Evolutionary conservation across 768 basidiomycete genomes (phyloP), one percentile per base, ranked within the genome.

Genomic region (Pseudohyphozyma bogoriensis): DNA sequence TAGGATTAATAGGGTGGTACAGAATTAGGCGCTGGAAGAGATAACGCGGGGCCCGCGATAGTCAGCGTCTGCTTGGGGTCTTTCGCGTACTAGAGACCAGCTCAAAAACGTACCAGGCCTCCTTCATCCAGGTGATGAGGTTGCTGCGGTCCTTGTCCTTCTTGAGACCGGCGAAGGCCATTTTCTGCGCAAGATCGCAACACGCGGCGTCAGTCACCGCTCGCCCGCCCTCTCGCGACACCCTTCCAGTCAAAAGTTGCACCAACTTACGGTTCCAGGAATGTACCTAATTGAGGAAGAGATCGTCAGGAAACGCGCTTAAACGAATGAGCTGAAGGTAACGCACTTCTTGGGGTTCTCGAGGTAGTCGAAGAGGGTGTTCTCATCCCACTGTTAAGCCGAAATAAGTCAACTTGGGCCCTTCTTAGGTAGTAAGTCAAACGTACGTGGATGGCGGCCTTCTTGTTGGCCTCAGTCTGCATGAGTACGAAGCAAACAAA

Each of bases 121-220:
- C n/a, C n/a, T n/a, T n/a, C n/a, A n/a, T n/a, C 73, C 79, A 83
- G 62, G 90, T 83, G 71, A 97, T 81, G 71, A 97, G 84, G 78
- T 97, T 91, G 74, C 83, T 87, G 78, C 92, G 85, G 76, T 97
- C 92, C 81, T 91, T 89, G 32, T 58, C 89, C 83, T 96, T 97
- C 85, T 96, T 97, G 74, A 97, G 77, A 71, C 93, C 93, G 67
- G 91, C 90, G 70, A 95, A 96, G 59, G 91, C 91, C 92, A 95
- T 39, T 36, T 51, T 35, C 46, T 29, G 46, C 18, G 24, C 40
- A n/a, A 15, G 18, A 42, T 20, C 10, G 40, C 6, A 42, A n/a
- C 7, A 42, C 18, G 9, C 9, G n/a, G n/a, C 10, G 10, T 42
- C 18, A 42, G 40, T 29, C 46, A 13, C 46, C 46, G 6, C 40